These are phyloP conservation scores for Sextonia rubra DNA, from an alignment of 164 flowering plant species.

Conservation along the genomic window DNA sequence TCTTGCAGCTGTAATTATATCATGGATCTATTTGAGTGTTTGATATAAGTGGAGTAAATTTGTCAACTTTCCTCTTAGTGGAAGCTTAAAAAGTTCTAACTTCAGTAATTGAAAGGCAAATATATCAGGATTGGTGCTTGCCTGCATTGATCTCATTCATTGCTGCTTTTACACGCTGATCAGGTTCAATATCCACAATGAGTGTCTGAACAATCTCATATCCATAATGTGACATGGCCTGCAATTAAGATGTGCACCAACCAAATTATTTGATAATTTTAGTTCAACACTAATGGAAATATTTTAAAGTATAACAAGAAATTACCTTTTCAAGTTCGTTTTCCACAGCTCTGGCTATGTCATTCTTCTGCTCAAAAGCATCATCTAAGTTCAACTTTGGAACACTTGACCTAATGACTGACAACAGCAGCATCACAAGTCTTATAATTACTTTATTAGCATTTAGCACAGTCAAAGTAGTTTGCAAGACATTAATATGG, in stretches of 20 bases:
- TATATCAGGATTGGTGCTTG: slow-evolving; percentile 5
- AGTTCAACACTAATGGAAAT: background rate
- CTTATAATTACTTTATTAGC: background rate
- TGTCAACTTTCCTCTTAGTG: no score
- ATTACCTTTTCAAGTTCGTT: slow-evolving; percentile 69
- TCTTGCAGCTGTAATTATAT: slow-evolving; percentile 46
- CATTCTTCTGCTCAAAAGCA: slow-evolving; percentile 76
- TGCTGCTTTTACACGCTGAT: slow-evolving; percentile 71
- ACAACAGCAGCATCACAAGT: slow-evolving; percentile 3
- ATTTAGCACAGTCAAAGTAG: background rate
- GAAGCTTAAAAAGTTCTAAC: no score
- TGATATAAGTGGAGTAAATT: no score
- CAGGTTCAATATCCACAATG: slow-evolving; percentile 78
- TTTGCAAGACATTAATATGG: no score
- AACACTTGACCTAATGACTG: slow-evolving; percentile 74
- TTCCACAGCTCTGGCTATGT: slow-evolving; percentile 71
- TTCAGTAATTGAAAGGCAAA: no score
- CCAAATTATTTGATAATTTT: background rate
- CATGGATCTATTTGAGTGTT: no score
- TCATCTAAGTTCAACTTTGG: slow-evolving; percentile 70
- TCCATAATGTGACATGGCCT: slow-evolving; percentile 89
- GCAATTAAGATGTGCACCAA: background rate
- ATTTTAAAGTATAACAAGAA: slow-evolving; percentile 1
- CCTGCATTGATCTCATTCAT: slow-evolving; percentile 94
- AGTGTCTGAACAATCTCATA: slow-evolving; percentile 79